Evolutionary conservation across 768 basidiomycete species (phyloP).

Genomic region (Boletus sp.): DNA sequence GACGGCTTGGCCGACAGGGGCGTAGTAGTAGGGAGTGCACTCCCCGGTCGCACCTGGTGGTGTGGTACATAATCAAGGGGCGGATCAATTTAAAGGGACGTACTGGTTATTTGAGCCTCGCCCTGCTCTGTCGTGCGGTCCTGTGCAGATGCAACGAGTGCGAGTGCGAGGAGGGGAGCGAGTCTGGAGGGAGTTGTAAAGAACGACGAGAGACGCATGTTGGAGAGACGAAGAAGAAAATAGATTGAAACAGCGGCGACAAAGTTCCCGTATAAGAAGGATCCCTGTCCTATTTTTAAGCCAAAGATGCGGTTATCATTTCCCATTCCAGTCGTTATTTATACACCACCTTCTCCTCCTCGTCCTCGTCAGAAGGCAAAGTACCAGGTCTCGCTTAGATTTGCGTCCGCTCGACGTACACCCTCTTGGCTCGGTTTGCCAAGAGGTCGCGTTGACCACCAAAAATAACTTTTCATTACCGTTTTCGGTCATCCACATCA

Average conservation of each 20-base stretch:
- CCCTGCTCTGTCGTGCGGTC: constrained; percentile 36
- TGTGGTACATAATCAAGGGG: neutral
- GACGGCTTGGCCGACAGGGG: constrained; percentile 33
- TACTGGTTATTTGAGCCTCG: constrained; percentile 40
- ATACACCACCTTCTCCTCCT: too few species aligned
- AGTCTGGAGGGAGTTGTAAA: constrained; percentile 1
- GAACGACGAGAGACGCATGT: constrained; percentile 22
- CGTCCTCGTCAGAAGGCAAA: too few species aligned
- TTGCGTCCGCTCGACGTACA: too few species aligned
- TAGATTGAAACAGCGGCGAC: neutral
- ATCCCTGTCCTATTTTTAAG: too few species aligned
- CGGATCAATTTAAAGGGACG: neutral
- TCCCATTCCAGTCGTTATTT: too few species aligned
- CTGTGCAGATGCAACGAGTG: constrained; percentile 15
- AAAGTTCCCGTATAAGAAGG: too few species aligned
- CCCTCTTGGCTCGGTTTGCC: too few species aligned
- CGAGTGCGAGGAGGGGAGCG: constrained; percentile 1
- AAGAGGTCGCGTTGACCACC: too few species aligned
- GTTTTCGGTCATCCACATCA: too few species aligned
- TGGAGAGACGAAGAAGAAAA: neutral
- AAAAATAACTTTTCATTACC: too few species aligned
- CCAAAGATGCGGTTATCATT: too few species aligned
- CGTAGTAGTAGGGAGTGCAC: constrained; percentile 45
- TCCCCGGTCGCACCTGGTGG: constrained; percentile 35
- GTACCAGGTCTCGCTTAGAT: too few species aligned